Evolutionary conservation across 768 basidiomycete species (phyloP), one percentile per base, ranked within the genome.

Genomic region (Glaciozyma antarctica): DNA sequence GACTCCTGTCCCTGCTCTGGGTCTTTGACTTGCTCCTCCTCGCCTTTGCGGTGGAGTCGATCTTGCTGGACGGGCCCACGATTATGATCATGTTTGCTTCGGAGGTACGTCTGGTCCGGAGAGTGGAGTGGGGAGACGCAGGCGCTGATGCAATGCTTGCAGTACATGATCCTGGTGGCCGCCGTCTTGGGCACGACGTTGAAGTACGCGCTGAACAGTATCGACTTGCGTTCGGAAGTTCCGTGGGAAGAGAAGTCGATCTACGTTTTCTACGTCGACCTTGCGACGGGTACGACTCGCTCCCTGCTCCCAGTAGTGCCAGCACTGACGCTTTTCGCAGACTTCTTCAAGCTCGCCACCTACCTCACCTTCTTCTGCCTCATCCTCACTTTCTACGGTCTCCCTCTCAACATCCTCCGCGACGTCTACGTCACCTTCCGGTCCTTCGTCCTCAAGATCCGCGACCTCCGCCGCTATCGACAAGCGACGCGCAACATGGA

Each of bases 211-310:
- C 82, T 97, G 58, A 89, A 87, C 51, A 77, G 86, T 21, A 82
- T 88, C 66, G 95, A 99, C 75, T 77, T 91, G 55, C 61, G 65
- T 0, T 88, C 76, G 87, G 87, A 76, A 85, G 88, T 2, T 86
- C 91, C 68, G 84, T 98, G 95, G 95, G 93, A 99, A 77, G 87
- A 92, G 74, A 98, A 97, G 81, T 91, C 89, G 79, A 93, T 97
- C 86, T 93, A 85, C 81, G 80, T 88, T 13, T 97, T 95, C 79
- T 98, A 97, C 75, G 85, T 97, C 63, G 95, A 98, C 74, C 78
- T 98, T 60, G 80, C 81, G 32, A 93, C 92, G 49, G 92, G 94
- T 93, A 69, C 55, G 84, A 77, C 60, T 16, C 26, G 55, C 10
- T 32, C 10, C 26, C 17, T 10, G 34, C 30, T 51, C 2, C 1